Evolutionary conservation across 176 grass and related monocot species (phyloP).

Genomic region (Aegilops bicornis): DNA sequence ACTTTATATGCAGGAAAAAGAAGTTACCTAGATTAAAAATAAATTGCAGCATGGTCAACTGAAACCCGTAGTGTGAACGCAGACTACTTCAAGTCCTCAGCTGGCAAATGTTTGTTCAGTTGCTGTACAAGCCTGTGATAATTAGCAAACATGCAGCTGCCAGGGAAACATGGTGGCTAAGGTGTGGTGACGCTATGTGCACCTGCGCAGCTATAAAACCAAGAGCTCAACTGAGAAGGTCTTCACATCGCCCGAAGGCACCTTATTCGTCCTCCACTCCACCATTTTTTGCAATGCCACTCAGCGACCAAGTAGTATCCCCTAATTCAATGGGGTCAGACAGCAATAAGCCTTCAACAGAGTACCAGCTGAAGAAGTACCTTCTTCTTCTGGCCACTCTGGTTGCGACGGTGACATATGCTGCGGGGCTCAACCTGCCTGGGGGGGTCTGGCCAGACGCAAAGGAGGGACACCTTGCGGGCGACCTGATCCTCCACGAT

Average conservation of each 20-base stretch:
- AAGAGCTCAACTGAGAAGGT: not conserved
- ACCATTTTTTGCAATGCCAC: too few relatives aligned
- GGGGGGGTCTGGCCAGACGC: constrained; percentile 34
- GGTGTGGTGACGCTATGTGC: not conserved
- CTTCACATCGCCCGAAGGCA: not conserved
- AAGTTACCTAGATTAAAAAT: not conserved
- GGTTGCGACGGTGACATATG: constrained; percentile 39
- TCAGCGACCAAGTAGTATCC: not conserved
- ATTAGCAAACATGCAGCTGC: not conserved
- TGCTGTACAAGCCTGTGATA: not conserved
- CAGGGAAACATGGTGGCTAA: not conserved
- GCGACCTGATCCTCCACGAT: constrained; percentile 31
- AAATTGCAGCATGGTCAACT: not conserved
- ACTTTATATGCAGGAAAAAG: not conserved
- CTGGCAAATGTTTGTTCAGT: not conserved
- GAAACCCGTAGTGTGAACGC: not conserved
- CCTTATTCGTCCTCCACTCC: too few relatives aligned
- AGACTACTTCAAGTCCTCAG: not conserved
- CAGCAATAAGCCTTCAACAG: not conserved
- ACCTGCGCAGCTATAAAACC: not conserved
- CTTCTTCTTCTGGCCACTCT: constrained; percentile 34
- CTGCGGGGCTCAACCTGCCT: constrained; percentile 25
- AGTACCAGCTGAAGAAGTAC: constrained; percentile 36
- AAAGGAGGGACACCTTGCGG: not conserved
- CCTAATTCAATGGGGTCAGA: not conserved